A percentile compares a stretch with the other conserved stretches of the same genome.
phyloP scores from a whole-genome alignment of 1,139 yeast genomes.

The Geotrichum restrictum region DNA sequence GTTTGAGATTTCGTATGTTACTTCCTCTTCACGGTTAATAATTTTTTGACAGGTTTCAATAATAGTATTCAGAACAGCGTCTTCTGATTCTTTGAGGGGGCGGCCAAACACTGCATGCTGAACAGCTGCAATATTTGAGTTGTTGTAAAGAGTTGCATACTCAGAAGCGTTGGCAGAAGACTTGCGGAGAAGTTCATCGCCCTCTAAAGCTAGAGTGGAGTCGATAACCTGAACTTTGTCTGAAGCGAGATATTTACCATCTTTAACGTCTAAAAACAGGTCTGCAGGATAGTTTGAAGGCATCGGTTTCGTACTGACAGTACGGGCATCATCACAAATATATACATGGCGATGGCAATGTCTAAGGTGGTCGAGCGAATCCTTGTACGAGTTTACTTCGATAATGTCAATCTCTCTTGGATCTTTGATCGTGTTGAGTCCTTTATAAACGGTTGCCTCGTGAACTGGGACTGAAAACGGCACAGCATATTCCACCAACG shows the following conservation, averaged over 20 bases:
- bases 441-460: constrained; percentile 8
- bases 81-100: constrained; percentile 9
- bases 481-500: constrained; percentile 38
- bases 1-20: constrained; percentile 28
- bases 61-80: constrained; percentile 25
- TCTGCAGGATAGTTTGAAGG: constrained; percentile 28
- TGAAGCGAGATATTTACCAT: constrained; percentile 13
- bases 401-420: constrained; percentile 4
- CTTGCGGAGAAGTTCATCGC: constrained; percentile 29
- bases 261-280: constrained; percentile 28
- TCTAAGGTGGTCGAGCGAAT: constrained; percentile 32
- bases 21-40: constrained; percentile 25
- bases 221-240: constrained; percentile 20
- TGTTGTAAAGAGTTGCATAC: constrained; percentile 27
- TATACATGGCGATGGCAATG: constrained; percentile 35
- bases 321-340: constrained; percentile 26
- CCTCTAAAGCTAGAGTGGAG: constrained; percentile 30
- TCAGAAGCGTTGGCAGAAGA: constrained; percentile 34
- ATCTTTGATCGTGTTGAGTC: constrained; percentile 15
- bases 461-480: constrained; percentile 31
- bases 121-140: constrained; percentile 31
- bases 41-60: constrained; percentile 31
- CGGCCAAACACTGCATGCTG: constrained; percentile 27
- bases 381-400: constrained; percentile 35
- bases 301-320: constrained; percentile 24